Evolutionary conservation across 371 early-diverging fungal species (phyloP), one percentile per base, ranked within the genome.

Genomic region (Mortierella sp.): DNA sequence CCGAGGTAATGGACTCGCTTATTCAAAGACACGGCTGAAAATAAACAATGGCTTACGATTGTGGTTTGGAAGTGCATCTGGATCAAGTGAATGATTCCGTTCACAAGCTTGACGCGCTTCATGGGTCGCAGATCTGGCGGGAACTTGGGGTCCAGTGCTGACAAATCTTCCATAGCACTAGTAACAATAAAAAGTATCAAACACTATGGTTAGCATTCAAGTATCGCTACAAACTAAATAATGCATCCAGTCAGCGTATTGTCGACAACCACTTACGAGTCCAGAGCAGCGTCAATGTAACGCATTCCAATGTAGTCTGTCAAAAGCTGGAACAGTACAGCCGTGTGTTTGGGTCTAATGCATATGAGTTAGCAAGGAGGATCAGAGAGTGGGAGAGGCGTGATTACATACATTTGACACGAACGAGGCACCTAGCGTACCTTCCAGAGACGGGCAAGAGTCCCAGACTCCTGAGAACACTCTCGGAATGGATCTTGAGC

Each of bases 51-150:
- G 51, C 92, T 89, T 92, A 97, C 97, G 75, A 98, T 91, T 4
- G 92, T 90, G 14, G 93, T 90, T 79, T 97, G 97, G 90, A 98
- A 98, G 87, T 98, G 98, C 51, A 94, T 90, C 87, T 99, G 99
- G 72, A 97, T 88, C 60, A 98, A 87, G 58, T 97, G 97, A 29
- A 96, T 91, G 2, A 95, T 93, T 10, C 87, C 83, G 77, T 95
- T 95, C 24, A 95, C 90, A 2, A 93, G 88, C 60, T 93, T 91
- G 35, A 98, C 92, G 3, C 93, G 91, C 18, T 90, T 89, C 60
- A 99, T 91, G 29, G 93, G 89, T 24, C 90, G 88, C 44, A 97
- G 87, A 78, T 96, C 95, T 0, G 97, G 97, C 79, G 96, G 97
- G 18, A 88, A 88, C 68, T 91, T 90, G 14, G 84, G 83, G 74